These are phyloP conservation scores for Lentinula edodes DNA, from an alignment of 768 basidiomycete species.

Conservation along the genomic window DNA sequence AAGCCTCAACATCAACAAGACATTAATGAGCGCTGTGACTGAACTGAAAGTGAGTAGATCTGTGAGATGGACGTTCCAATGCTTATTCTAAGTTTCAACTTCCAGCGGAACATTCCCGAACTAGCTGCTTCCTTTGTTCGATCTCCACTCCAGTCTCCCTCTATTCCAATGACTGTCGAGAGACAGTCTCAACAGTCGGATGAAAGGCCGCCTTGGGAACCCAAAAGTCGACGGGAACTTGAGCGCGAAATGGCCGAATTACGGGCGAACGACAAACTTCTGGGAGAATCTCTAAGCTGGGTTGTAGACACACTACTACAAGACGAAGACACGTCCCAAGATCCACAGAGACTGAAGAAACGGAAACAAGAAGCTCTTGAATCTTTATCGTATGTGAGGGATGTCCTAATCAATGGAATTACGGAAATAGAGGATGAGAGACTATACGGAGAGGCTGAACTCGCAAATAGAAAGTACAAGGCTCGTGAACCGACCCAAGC, in stretches of 20 bases:
- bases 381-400: slow-evolving; percentile 71
- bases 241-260: slow-evolving; percentile 56
- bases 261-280: slow-evolving; percentile 49
- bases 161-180: slow-evolving; percentile 60
- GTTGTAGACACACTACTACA: slow-evolving; percentile 66
- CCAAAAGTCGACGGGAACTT: slow-evolving; percentile 61
- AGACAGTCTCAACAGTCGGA: slow-evolving; percentile 27
- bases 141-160: slow-evolving; percentile 37
- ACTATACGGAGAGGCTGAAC: slow-evolving; percentile 51
- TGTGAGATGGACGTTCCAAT: background rate
- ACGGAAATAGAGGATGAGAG: slow-evolving; percentile 60
- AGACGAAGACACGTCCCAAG: slow-evolving; percentile 40
- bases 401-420: slow-evolving; percentile 54
- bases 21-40: slow-evolving; percentile 72
- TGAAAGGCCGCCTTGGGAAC: slow-evolving; percentile 68
- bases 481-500: slow-evolving; percentile 15
- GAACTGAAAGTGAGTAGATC: slow-evolving; percentile 57
- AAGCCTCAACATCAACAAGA: slow-evolving; percentile 80
- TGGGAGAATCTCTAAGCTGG: slow-evolving; percentile 71
- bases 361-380: slow-evolving; percentile 65
- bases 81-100: background rate
- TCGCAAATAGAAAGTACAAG: slow-evolving; percentile 29
- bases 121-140: slow-evolving; percentile 63
- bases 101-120: slow-evolving; percentile 81
- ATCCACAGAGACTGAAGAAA: slow-evolving; percentile 31